phyloP scores from a whole-genome alignment of 2,329 filamentous ascomycete genomes.

The Alternaria ventricosa region DNA sequence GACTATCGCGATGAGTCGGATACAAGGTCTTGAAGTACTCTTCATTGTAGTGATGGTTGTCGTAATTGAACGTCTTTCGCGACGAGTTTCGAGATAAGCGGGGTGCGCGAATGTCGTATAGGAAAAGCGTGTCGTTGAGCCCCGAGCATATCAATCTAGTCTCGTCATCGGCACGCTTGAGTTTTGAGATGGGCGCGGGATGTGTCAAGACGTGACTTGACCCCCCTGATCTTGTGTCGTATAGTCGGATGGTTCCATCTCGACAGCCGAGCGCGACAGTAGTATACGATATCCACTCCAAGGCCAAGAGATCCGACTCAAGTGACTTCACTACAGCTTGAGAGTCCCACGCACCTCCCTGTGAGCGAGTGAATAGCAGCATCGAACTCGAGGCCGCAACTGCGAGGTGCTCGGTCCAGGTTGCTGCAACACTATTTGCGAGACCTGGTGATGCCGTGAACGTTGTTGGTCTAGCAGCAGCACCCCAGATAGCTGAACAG shows the following conservation, averaged over 20 bases:
- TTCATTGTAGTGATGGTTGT: constrained; percentile 22
- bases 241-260: constrained; percentile 41
- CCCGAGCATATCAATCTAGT: constrained; percentile 38
- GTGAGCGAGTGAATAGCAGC: constrained; percentile 29
- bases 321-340: constrained; percentile 9
- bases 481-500: constrained; percentile 36
- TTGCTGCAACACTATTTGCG: constrained; percentile 24
- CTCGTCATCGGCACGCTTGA: constrained; percentile 35
- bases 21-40: constrained; percentile 19
- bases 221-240: constrained; percentile 39
- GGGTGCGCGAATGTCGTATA: constrained; percentile 42
- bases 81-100: constrained; percentile 5
- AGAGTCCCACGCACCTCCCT: constrained; percentile 30
- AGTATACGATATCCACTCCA: constrained; percentile 43
- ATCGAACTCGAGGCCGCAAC: constrained; percentile 38
- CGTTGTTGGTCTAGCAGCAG: constrained; percentile 29
- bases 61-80: neutral
- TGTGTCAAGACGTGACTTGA: constrained; percentile 35
- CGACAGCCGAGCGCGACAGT: constrained; percentile 43
- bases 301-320: constrained; percentile 38
- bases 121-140: constrained; percentile 30
- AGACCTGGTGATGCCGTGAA: constrained; percentile 16
- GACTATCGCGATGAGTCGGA: constrained; percentile 8
- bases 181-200: constrained; percentile 26
- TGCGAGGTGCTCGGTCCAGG: constrained; percentile 37